A percentile compares a stretch with the other conserved stretches of the same genome.
These are phyloP conservation scores for Apiospora saccharicola DNA, from an alignment of 2,329 filamentous ascomycete species.

Conservation along the genomic window DNA sequence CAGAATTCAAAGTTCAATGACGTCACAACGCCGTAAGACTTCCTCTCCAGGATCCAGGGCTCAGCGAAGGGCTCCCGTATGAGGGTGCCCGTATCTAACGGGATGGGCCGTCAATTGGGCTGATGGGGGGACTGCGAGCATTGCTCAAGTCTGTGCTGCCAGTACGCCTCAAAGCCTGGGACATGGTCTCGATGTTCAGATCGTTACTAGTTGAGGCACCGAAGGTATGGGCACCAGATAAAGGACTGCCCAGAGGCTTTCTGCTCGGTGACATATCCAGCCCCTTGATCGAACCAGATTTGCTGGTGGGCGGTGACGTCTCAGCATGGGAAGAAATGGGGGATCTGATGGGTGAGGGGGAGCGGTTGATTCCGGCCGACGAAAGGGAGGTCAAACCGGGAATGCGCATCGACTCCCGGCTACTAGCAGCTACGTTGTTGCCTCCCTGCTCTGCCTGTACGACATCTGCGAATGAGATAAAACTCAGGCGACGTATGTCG, in stretches of 20 bases:
- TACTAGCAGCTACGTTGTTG: slow-evolving; percentile 56
- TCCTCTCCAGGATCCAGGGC: slow-evolving; percentile 5
- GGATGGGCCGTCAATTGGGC: slow-evolving; percentile 59
- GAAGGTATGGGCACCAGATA: slow-evolving; percentile 58
- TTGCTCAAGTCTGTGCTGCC: slow-evolving; percentile 79
- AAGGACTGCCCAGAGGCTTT: slow-evolving; percentile 70
- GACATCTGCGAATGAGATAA: slow-evolving; percentile 96
- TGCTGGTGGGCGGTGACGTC: slow-evolving; percentile 79
- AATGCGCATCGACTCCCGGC: slow-evolving; percentile 74
- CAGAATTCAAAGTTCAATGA: not conserved
- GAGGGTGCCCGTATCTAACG: slow-evolving; percentile 31
- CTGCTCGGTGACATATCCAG: slow-evolving; percentile 73
- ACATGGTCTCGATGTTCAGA: slow-evolving; percentile 92
- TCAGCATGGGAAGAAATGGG: slow-evolving; percentile 75
- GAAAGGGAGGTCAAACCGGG: slow-evolving; percentile 70
- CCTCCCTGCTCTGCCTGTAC: slow-evolving; percentile 84
- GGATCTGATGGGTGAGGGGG: slow-evolving; percentile 81
- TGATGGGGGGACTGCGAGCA: slow-evolving; percentile 63
- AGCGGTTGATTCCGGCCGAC: slow-evolving; percentile 64
- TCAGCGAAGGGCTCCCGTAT: not conserved
- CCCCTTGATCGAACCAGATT: slow-evolving; percentile 76
- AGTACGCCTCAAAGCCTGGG: slow-evolving; percentile 84
- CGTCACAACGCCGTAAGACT: not conserved
- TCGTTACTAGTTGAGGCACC: slow-evolving; percentile 64
- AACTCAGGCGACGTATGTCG: slow-evolving; percentile 85